These are phyloP conservation scores for Xylaria curta DNA, from an alignment of 495 filamentous ascomycete genomes.

Conservation along the genomic window DNA sequence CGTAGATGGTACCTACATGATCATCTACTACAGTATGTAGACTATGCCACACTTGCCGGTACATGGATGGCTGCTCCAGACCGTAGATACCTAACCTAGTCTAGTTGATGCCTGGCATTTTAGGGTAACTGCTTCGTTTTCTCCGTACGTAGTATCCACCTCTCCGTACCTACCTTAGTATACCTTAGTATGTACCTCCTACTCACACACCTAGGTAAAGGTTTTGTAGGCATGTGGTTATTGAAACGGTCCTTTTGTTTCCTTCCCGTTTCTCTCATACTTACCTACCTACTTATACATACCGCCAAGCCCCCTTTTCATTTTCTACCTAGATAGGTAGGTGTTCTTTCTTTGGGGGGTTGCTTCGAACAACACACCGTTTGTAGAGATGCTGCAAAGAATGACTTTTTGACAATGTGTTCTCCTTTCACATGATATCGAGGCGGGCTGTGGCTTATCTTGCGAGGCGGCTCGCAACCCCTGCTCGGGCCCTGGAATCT, in stretches of 20 bases:
- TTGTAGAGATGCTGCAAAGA: not conserved
- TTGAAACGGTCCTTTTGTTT: not conserved
- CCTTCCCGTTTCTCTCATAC: not conserved
- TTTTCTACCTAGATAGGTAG: not conserved
- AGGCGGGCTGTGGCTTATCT: constrained; percentile 33
- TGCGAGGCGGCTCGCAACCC: constrained; percentile 36
- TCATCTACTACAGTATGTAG: not conserved
- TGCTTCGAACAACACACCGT: not conserved
- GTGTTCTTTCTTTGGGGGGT: no score
- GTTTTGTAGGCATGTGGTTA: not conserved
- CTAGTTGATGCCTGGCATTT: not conserved
- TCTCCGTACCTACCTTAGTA: not conserved
- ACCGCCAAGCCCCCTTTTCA: not conserved
- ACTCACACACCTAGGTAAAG: not conserved
- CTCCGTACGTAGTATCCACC: constrained; percentile 4
- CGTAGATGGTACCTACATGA: not conserved
- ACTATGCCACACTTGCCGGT: not conserved
- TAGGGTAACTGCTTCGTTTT: constrained; percentile 10
- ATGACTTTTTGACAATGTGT: not conserved
- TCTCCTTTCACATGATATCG: constrained; percentile 28
- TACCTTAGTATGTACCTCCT: no score
- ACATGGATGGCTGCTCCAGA: not conserved
- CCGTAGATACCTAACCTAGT: not conserved
- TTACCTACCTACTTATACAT: not conserved
- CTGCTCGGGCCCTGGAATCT: constrained; percentile 47